Conservation (phyloP, 805 yeast genomes). For the Yamadazyma olivae region DNA sequence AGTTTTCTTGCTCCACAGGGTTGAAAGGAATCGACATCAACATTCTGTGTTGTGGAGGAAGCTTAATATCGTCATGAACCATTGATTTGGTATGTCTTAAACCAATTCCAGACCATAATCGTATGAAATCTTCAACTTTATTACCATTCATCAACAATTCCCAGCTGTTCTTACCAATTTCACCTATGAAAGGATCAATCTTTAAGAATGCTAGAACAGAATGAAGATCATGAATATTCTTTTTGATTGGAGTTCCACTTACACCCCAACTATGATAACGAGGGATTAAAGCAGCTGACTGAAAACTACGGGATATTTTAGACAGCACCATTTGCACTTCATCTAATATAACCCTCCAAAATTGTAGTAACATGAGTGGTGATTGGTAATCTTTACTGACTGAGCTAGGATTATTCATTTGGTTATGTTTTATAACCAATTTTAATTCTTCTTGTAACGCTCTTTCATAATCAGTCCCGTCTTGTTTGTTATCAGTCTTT, state of each 20-base stretch:
- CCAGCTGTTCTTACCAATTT: conserved; percentile 41
- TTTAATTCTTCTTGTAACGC: conserved; percentile 31
- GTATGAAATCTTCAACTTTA: conserved; percentile 27
- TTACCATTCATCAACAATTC: conserved; percentile 14
- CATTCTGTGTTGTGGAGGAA: conserved; percentile 77
- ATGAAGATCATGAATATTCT: conserved; percentile 61
- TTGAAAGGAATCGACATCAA: conserved; percentile 73
- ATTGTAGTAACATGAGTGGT: conserved; percentile 77
- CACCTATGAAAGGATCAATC: conserved; percentile 60
- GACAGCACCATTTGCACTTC: conserved; percentile 92
- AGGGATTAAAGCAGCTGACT: conserved; percentile 75
- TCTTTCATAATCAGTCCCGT: conserved; percentile 29
- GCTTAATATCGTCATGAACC: conserved; percentile 70
- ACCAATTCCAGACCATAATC: conserved; percentile 52
- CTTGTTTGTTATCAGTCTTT: conserved; percentile 16
- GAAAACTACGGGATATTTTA: conserved; percentile 71
- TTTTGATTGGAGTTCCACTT: conserved; percentile 88
- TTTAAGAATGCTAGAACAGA: conserved; percentile 69
- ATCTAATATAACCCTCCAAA: conserved; percentile 87
- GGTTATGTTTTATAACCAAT: conserved; percentile 27
- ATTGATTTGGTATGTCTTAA: conserved; percentile 81
- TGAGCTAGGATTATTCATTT: conserved; percentile 17
- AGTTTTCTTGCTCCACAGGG: conserved; percentile 81
- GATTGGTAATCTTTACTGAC: conserved; percentile 59
- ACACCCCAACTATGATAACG: conserved; percentile 95